These are phyloP conservation scores for Populus trichocarpa DNA, from an alignment of 441 rosid genomes.

Conservation along the genomic window DNA sequence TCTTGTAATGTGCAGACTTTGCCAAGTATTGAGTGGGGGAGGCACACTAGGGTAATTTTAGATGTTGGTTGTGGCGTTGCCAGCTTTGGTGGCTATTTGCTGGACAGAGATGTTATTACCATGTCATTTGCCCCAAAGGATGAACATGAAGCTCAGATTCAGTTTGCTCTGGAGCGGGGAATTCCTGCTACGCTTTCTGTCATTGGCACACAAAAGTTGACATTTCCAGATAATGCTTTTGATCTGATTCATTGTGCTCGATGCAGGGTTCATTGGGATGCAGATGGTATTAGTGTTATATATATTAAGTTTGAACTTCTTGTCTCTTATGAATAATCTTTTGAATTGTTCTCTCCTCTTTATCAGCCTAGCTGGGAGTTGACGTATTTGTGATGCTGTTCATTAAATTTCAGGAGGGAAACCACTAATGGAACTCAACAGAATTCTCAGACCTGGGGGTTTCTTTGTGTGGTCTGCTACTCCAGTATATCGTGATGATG, in stretches of 20 bases:
- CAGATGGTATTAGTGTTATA: slow-evolving; percentile 45
- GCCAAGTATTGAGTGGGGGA: slow-evolving; percentile 68
- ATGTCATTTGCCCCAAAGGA: slow-evolving; percentile 98
- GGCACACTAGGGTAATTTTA: slow-evolving; percentile 58
- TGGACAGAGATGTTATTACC: slow-evolving; percentile 69
- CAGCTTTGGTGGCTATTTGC: slow-evolving; percentile 85
- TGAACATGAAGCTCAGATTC: slow-evolving; percentile 97
- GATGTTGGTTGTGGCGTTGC: slow-evolving; percentile 99
- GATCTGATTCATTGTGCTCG: slow-evolving; percentile 93
- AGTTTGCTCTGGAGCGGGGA: slow-evolving; percentile 92
- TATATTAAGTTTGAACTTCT: slow-evolving; percentile 1
- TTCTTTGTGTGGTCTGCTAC: slow-evolving; percentile 95
- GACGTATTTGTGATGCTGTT: slow-evolving; percentile 8
- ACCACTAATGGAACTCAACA: slow-evolving; percentile 82
- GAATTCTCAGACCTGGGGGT: slow-evolving; percentile 92
- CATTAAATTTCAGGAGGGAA: slow-evolving; percentile 64
- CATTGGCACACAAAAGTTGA: slow-evolving; percentile 72
- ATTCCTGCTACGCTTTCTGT: slow-evolving; percentile 87
- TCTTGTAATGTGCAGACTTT: slow-evolving; percentile 39
- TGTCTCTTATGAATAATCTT: not conserved
- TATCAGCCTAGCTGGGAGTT: slow-evolving; percentile 3
- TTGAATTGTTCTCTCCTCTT: not conserved
- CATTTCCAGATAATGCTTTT: slow-evolving; percentile 62
- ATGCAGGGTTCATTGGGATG: slow-evolving; percentile 95
- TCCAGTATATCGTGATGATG: slow-evolving; percentile 68